These are phyloP conservation scores for Saturnispora diversa DNA, from an alignment of 805 yeast species.

Conservation along the genomic window DNA sequence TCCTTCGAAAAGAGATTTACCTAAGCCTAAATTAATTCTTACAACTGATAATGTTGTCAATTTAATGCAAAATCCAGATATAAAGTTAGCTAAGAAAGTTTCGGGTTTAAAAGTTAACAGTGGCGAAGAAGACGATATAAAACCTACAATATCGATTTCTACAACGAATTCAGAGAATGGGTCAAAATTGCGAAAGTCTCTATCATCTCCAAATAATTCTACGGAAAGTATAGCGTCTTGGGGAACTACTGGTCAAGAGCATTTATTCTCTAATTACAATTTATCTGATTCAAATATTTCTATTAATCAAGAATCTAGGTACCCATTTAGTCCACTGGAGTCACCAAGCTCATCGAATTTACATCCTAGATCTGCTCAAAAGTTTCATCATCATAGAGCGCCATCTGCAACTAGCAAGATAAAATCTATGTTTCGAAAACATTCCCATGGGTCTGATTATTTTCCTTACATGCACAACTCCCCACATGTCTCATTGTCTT, in stretches of 20 bases:
- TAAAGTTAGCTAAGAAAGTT: no score
- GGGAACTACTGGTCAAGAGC: neutral
- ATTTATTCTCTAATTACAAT: neutral
- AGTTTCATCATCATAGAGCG: conserved; percentile 1
- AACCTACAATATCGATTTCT: no score
- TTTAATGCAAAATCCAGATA: no score
- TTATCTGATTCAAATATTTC: neutral
- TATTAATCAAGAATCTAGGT: neutral
- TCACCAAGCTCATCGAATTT: neutral
- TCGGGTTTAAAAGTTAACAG: no score
- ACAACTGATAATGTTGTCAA: no score
- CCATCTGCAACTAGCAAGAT: neutral
- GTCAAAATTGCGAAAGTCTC: no score
- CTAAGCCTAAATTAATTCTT: no score
- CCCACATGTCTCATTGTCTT: no score
- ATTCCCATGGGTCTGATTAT: neutral
- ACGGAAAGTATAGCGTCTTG: conserved; percentile 4
- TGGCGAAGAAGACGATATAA: no score
- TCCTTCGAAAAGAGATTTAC: no score
- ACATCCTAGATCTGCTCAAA: neutral
- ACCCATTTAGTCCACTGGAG: neutral
- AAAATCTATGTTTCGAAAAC: neutral
- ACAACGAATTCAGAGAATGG: no score
- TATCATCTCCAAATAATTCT: conserved; percentile 1
- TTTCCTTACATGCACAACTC: no score